Conservation (phyloP, 1,284 basidiomycete species). For the Irpex lacteus region DNA sequence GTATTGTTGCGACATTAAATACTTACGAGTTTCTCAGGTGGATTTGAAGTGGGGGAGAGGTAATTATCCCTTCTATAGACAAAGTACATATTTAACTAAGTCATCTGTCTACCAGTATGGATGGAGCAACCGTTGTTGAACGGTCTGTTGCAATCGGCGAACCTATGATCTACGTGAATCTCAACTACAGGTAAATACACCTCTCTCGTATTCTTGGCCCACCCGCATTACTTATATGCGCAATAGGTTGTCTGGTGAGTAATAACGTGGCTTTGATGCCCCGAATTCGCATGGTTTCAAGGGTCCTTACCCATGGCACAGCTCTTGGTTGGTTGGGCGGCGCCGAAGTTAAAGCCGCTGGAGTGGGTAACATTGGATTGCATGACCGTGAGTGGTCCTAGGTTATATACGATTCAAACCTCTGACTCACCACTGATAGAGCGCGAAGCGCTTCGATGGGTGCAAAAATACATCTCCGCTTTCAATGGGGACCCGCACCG, state of each 20-base stretch:
- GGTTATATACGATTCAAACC: not conserved
- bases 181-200: slow-evolving; percentile 31
- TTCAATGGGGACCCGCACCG: slow-evolving; percentile 64
- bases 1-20: not conserved
- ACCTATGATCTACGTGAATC: slow-evolving; percentile 31
- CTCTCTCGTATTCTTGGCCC: not conserved
- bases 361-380: slow-evolving; percentile 52
- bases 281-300: not conserved
- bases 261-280: not conserved
- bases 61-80: no score
- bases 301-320: slow-evolving; percentile 6
- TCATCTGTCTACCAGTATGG: not conserved
- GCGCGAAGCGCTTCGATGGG: slow-evolving; percentile 26
- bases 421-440: slow-evolving; percentile 14
- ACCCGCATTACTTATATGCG: not conserved
- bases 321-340: slow-evolving; percentile 46
- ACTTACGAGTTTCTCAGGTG: slow-evolving; percentile 17
- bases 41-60: slow-evolving; percentile 27
- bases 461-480: slow-evolving; percentile 57
- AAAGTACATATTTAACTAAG: no score
- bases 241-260: not conserved
- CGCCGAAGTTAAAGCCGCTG: slow-evolving; percentile 47
- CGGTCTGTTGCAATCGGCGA: slow-evolving; percentile 34
- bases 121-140: slow-evolving; percentile 29
- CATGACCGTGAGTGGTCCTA: slow-evolving; percentile 43